Evolutionary conservation across 129 eudicot genomes (phyloP), one percentile per base, ranked within the genome.

Genomic region (Tagetes erecta): DNA sequence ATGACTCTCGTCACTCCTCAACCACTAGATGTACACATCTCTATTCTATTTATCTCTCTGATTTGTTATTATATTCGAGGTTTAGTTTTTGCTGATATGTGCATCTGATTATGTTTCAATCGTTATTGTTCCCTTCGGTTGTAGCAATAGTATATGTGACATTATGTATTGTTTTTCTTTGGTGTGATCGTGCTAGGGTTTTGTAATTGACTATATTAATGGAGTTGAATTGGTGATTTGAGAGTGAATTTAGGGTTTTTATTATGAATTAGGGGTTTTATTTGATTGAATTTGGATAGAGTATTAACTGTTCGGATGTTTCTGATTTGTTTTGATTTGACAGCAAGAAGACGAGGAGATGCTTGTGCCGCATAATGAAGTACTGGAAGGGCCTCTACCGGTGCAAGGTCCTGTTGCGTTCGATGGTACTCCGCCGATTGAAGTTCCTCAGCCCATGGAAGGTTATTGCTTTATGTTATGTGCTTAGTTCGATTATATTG

Each of bases 341-440:
- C 83, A 87, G 84, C 98, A 89, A 80, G 96, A 92, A 34, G 98
- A 92, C 27, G 96, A 89, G 78, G 97, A 89, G 87, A 92, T 92
- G 98, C 81, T 89, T 38, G 96, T 92, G 87, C 97, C 96, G 3
- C 88, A 92, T 62, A 72, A 85, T 6, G 96, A 89, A 78, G 72
- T 81, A 4, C 76, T 66, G 10, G 93, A 87, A 51, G 93, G 87
- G 33, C 87, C 89, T 85, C 89, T 53, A 60, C 90, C 94, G 8
- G 73, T 81, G 44, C 81, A 81, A 71, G 85, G 85, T 55, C 85
- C 81, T 37, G 74, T 76, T 2, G 78, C 81, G 37, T 81, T 76
- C 75, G 88, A 83, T 81, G 90, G 63, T 78, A 90, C 87, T 81
- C 73, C 77, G 80, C 89, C 80, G 6, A 52, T 84, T 47, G 81